phyloP scores from a whole-genome alignment of 768 basidiomycete genomes.

The Leccinum aurantiacum region DNA sequence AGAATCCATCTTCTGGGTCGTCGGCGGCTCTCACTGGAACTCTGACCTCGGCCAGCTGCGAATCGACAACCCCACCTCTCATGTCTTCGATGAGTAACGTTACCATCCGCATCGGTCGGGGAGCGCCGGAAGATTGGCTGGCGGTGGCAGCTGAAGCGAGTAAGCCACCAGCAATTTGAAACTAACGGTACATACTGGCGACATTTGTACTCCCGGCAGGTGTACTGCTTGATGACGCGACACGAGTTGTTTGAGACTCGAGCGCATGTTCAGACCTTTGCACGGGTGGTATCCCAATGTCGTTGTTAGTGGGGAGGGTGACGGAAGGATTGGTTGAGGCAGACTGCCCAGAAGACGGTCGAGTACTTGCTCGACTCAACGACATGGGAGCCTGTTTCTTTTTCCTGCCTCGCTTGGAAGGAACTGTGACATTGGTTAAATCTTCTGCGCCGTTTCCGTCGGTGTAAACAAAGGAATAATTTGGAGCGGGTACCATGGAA shows the following conservation, averaged over 20 bases:
- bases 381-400: conserved; percentile 9
- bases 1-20: conserved; percentile 55
- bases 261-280: conserved; percentile 4
- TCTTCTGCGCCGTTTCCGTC: conserved; percentile 5
- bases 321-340: neutral
- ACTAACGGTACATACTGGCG: conserved; percentile 31
- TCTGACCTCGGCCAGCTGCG: conserved; percentile 63
- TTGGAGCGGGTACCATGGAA: conserved; percentile 4
- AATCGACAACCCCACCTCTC: conserved; percentile 52
- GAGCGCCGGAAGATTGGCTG: conserved; percentile 12
- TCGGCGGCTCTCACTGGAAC: conserved; percentile 54
- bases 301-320: neutral
- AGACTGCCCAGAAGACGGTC: conserved; percentile 12
- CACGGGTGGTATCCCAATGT: conserved; percentile 1
- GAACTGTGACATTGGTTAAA: neutral
- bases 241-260: conserved; percentile 1
- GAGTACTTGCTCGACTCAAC: conserved; percentile 1
- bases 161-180: conserved; percentile 5
- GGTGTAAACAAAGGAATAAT: neutral
- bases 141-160: conserved; percentile 10
- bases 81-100: conserved; percentile 68
- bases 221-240: conserved; percentile 4
- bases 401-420: conserved; percentile 15
- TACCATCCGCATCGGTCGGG: conserved; percentile 46
- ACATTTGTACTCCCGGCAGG: conserved; percentile 32